Percentiles rank a stretch among this genome's conserved stretches.
phyloP scores from a whole-genome alignment of 257 asterid genomes.

The Solanum sitiens region DNA sequence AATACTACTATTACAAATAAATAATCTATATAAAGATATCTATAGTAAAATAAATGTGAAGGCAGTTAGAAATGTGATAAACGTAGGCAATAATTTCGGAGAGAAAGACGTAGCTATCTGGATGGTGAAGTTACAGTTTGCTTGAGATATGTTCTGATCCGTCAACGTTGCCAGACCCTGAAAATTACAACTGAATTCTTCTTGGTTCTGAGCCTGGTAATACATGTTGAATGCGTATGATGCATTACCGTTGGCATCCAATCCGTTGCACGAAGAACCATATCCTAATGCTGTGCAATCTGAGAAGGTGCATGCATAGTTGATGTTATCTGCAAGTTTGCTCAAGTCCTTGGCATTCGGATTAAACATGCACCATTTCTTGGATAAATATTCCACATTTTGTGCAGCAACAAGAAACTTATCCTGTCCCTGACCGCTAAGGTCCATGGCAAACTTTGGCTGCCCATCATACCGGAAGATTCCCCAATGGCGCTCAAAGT shows the following conservation, averaged over 20 bases:
- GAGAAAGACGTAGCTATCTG: constrained; percentile 48
- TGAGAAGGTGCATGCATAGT: constrained; percentile 52
- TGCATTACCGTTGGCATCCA: constrained; percentile 57
- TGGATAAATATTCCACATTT: constrained; percentile 46
- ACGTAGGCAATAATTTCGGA: background rate
- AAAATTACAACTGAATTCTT: constrained; percentile 36
- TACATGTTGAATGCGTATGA: constrained; percentile 66
- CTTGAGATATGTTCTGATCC: constrained; percentile 53
- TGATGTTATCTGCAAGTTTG: constrained; percentile 45
- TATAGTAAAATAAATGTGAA: constrained; percentile 7
- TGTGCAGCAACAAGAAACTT: constrained; percentile 46
- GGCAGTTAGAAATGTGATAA: constrained; percentile 1
- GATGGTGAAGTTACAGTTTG: constrained; percentile 53
- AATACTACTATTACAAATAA: background rate
- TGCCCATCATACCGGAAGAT: constrained; percentile 70
- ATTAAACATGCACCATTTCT: constrained; percentile 50
- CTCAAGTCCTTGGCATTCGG: constrained; percentile 36
- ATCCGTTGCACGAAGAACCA: constrained; percentile 68
- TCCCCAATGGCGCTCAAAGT: constrained; percentile 82
- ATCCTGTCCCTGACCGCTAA: constrained; percentile 38
- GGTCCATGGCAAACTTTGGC: constrained; percentile 69
- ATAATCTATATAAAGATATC: constrained; percentile 2
- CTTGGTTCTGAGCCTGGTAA: constrained; percentile 55
- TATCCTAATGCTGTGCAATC: constrained; percentile 75
- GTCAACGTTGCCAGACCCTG: constrained; percentile 53